Conservation (phyloP, 768 basidiomycete genomes). For the Trametes maxima region DNA sequence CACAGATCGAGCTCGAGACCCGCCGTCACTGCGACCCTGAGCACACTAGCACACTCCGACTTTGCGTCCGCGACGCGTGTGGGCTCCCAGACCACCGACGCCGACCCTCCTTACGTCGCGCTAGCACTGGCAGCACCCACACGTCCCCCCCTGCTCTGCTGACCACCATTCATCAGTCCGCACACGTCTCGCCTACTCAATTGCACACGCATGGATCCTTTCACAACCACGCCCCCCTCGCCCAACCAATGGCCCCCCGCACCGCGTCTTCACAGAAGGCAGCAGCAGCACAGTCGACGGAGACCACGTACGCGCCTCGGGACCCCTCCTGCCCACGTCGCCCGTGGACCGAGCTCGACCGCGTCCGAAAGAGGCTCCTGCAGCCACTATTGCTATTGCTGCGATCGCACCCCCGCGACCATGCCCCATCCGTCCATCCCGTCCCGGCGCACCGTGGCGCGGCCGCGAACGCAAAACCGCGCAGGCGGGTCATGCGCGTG, state of each 20-base stretch:
- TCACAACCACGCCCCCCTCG: no score
- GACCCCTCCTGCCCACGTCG: background rate
- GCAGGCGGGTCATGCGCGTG: slow-evolving; percentile 1
- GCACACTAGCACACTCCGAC: background rate
- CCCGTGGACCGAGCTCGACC: background rate
- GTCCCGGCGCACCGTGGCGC: slow-evolving; percentile 7
- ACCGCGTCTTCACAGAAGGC: slow-evolving; percentile 2
- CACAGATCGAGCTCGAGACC: background rate
- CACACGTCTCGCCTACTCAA: background rate
- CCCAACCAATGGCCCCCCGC: background rate
- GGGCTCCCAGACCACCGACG: background rate
- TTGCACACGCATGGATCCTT: no score
- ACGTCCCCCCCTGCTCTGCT: background rate
- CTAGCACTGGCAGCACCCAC: background rate
- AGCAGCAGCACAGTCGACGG: background rate
- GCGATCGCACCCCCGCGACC: background rate
- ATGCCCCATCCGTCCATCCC: slow-evolving; percentile 3
- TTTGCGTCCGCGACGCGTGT: slow-evolving; percentile 2
- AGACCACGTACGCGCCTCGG: no score
- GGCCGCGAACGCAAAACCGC: background rate
- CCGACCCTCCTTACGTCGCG: background rate
- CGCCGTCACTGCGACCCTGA: background rate
- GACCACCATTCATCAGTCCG: background rate
- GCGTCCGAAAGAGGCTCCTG: slow-evolving; percentile 6
- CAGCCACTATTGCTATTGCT: background rate